Evolutionary conservation across 306 rosid species (phyloP).

Genomic region (Pueraria montana): DNA sequence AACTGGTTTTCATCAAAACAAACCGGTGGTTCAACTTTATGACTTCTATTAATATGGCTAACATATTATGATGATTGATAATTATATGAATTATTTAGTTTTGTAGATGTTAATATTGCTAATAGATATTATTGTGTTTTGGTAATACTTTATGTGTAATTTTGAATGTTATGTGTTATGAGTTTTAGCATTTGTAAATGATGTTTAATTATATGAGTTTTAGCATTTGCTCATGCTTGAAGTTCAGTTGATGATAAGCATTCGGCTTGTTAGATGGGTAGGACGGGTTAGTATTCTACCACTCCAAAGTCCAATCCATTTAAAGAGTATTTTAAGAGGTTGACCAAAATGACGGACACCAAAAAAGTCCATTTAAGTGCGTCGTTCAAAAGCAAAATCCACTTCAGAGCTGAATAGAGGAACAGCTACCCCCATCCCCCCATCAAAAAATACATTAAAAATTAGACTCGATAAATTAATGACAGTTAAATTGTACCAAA

Average conservation of each 20-base stretch:
- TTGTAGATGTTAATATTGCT: neutral
- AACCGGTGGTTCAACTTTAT: neutral
- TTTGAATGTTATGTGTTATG: no score
- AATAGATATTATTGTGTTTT: no score
- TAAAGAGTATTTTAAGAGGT: neutral
- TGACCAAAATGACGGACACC: neutral
- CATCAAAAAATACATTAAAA: no score
- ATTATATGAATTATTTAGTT: no score
- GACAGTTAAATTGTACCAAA: no score
- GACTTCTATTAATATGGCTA: neutral
- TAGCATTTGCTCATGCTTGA: neutral
- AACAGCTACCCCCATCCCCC: no score
- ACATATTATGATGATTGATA: neutral
- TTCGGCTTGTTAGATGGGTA: neutral
- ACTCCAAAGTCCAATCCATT: neutral
- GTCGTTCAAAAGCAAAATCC: no score
- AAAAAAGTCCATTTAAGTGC: no score
- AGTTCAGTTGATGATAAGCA: neutral
- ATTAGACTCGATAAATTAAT: no score
- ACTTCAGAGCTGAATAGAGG: no score
- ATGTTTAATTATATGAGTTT: neutral
- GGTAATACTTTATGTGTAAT: no score
- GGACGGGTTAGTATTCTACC: neutral
- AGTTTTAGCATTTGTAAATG: neutral
- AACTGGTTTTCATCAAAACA: neutral